These are phyloP conservation scores for Pichia heedii DNA, from an alignment of 805 yeast genomes.

Conservation along the genomic window DNA sequence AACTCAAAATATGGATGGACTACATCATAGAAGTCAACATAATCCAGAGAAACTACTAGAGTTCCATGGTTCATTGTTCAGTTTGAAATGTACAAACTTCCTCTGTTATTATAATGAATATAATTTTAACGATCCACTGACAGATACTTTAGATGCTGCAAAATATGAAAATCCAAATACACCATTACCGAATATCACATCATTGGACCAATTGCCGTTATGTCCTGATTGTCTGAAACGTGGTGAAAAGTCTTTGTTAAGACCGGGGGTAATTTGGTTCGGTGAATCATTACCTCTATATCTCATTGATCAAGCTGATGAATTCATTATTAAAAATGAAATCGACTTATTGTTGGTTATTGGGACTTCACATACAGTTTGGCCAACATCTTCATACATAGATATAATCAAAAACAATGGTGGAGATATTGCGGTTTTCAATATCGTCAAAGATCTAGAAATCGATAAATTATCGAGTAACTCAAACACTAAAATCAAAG, in stretches of 20 bases:
- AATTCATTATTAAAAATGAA: constrained; percentile 44
- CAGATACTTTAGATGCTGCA: constrained; percentile 24
- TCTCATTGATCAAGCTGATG: constrained; percentile 59
- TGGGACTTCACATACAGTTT: constrained; percentile 78
- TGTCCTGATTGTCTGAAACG: constrained; percentile 60
- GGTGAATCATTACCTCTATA: constrained; percentile 77
- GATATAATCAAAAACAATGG: constrained; percentile 65
- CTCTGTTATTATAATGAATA: constrained; percentile 48
- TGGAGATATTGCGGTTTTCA: constrained; percentile 78
- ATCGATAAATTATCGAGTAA: constrained; percentile 32
- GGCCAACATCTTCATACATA: constrained; percentile 91
- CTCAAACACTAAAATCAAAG: constrained; percentile 14
- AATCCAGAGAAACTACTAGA: constrained; percentile 45
- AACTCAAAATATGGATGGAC: constrained; percentile 79
- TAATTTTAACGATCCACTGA: constrained; percentile 50
- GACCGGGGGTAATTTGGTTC: constrained; percentile 94
- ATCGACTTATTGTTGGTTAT: constrained; percentile 74
- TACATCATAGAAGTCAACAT: constrained; percentile 60
- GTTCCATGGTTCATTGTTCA: constrained; percentile 73
- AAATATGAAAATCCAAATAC: constrained; percentile 6
- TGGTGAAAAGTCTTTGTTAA: constrained; percentile 38
- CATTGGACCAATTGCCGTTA: constrained; percentile 45
- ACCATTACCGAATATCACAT: constrained; percentile 32
- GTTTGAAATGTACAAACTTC: constrained; percentile 66
- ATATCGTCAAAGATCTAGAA: constrained; percentile 50